phyloP scores from a whole-genome alignment of 106 monocot genomes.

The Platanthera zijinensis region DNA sequence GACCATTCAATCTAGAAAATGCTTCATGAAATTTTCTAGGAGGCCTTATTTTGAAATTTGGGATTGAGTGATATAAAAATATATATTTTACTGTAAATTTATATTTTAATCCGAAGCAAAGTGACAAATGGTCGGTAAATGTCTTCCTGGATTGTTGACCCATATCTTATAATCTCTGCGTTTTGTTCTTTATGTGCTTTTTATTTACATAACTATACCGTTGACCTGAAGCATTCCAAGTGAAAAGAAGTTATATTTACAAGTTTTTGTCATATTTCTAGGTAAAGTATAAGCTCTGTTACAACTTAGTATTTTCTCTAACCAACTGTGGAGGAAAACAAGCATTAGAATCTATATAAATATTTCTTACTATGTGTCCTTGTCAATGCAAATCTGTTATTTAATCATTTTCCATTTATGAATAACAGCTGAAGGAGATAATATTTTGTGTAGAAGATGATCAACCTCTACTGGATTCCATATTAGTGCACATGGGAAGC shows the following conservation, averaged over 20 bases:
- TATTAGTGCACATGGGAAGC: constrained; percentile 81
- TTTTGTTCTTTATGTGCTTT: constrained; percentile 4
- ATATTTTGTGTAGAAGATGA: constrained; percentile 33
- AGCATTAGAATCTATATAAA: background rate
- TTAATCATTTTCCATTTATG: background rate
- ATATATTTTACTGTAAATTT: background rate
- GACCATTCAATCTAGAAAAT: background rate
- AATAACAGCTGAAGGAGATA: constrained; percentile 51
- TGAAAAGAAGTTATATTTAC: background rate
- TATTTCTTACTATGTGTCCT: background rate
- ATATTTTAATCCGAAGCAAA: background rate
- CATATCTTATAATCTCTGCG: background rate
- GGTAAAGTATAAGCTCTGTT: background rate
- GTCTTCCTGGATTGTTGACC: background rate
- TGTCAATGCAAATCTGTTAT: background rate
- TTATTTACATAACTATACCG: background rate
- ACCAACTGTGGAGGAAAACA: background rate
- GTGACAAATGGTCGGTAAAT: background rate
- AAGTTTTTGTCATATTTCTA: background rate
- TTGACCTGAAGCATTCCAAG: background rate
- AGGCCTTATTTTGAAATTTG: background rate
- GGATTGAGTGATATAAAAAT: background rate
- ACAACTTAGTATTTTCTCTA: background rate
- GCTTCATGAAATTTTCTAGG: background rate
- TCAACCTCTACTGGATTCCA: constrained; percentile 42